Conservation (phyloP, 345 rosid genomes). For the Hypericum androsaemum region DNA sequence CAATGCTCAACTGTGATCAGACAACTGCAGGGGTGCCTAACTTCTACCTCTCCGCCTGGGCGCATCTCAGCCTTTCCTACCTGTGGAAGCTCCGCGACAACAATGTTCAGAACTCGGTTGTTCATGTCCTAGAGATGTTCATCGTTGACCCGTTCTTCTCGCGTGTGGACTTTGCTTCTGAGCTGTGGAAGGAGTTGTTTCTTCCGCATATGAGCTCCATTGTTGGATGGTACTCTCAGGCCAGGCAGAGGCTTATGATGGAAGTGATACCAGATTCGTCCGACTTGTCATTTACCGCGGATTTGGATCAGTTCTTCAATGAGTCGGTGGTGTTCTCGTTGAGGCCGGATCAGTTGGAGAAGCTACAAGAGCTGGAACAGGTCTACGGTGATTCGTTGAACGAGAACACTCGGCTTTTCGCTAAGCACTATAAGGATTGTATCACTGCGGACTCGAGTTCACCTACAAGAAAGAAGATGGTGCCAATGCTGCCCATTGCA, state of each 20-base stretch:
- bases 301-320: constrained; percentile 45
- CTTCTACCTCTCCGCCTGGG: constrained; percentile 68
- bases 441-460: constrained; percentile 26
- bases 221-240: constrained; percentile 58
- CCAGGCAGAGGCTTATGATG: constrained; percentile 48
- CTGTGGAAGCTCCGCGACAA: constrained; percentile 40
- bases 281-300: constrained; percentile 47
- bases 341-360: constrained; percentile 57
- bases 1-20: constrained; percentile 39
- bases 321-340: constrained; percentile 40
- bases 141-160: constrained; percentile 57
- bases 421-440: constrained; percentile 44
- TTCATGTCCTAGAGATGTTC: constrained; percentile 56
- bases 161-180: constrained; percentile 53
- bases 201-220: constrained; percentile 55
- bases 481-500: constrained; percentile 54
- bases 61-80: constrained; percentile 49
- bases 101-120: constrained; percentile 25
- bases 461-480: constrained; percentile 27
- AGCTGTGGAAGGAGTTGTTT: constrained; percentile 54
- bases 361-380: constrained; percentile 41
- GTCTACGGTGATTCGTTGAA: constrained; percentile 48
- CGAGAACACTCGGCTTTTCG: constrained; percentile 48
- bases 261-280: constrained; percentile 45
- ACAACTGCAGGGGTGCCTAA: constrained; percentile 66